phyloP scores from a whole-genome alignment of 345 rosid genomes.

The Eucalyptus leucophloia region DNA sequence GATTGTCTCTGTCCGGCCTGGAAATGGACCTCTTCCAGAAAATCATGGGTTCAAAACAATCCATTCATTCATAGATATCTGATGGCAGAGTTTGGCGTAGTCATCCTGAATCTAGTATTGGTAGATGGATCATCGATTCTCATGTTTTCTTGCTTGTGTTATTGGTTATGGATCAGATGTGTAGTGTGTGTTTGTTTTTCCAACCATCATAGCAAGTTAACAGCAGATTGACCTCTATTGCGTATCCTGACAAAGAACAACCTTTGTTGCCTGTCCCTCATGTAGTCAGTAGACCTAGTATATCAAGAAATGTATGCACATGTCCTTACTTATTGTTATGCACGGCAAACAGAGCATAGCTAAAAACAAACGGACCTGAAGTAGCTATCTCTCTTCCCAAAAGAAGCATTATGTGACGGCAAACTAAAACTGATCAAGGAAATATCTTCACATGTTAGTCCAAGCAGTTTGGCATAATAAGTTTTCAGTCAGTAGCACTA shows the following conservation, averaged over 20 bases:
- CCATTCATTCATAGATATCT: constrained; percentile 46
- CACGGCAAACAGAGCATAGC: not conserved
- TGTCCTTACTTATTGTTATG: not conserved
- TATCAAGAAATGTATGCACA: not conserved
- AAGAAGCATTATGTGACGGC: not conserved
- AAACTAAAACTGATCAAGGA: not conserved
- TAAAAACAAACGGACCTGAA: not conserved
- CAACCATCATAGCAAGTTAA: not conserved
- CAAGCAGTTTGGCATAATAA: not conserved
- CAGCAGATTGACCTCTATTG: not conserved
- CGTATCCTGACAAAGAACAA: not conserved
- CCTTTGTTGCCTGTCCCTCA: not conserved
- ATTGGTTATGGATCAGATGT: not conserved
- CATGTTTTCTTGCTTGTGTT: not conserved
- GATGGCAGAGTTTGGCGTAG: not conserved
- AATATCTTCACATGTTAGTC: not conserved
- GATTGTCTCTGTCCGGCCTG: constrained; percentile 56
- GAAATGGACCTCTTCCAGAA: constrained; percentile 49
- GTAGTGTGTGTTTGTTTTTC: not conserved
- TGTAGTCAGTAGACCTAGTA: not conserved
- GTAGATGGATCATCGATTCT: not conserved
- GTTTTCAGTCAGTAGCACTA: not conserved
- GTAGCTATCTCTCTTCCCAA: not conserved
- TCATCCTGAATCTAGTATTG: not conserved
- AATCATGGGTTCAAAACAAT: constrained; percentile 62